Conservation (phyloP, 176 grass and related monocot species). For the Ananas comosus region DNA sequence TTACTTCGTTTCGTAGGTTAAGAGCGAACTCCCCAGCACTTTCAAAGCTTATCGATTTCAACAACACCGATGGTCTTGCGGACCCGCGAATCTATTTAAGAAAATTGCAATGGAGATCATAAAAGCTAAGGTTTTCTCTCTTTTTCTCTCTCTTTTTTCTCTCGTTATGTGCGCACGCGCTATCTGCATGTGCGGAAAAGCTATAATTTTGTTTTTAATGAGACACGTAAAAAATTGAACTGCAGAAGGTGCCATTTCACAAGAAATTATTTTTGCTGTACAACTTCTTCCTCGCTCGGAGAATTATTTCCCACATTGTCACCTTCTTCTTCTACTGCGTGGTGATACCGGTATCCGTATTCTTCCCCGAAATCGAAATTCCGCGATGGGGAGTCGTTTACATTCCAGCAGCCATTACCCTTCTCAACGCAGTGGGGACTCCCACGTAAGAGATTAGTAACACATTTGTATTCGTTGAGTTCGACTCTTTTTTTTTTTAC, state of each 20-base stretch:
- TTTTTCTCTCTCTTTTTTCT: not conserved
- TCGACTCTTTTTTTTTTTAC: too few species aligned
- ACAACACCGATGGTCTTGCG: constrained; percentile 48
- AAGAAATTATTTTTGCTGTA: constrained; percentile 44
- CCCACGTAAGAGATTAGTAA: constrained; percentile 11
- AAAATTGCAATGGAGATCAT: constrained; percentile 29
- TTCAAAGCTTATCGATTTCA: constrained; percentile 44
- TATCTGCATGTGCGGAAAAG: too few species aligned
- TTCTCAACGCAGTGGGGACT: constrained; percentile 28
- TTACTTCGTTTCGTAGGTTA: constrained; percentile 14
- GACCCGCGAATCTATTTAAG: constrained; percentile 31
- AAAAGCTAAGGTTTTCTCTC: constrained; percentile 17
- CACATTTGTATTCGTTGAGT: too few species aligned
- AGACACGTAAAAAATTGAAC: too few species aligned
- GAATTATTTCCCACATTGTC: constrained; percentile 27
- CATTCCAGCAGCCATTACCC: constrained; percentile 32
- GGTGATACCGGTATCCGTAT: constrained; percentile 37
- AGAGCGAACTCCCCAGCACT: constrained; percentile 45
- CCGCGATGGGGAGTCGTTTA: constrained; percentile 37
- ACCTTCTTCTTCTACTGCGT: constrained; percentile 46
- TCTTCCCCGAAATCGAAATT: constrained; percentile 31
- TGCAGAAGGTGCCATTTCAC: constrained; percentile 33
- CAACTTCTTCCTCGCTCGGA: constrained; percentile 33
- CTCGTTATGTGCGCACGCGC: not conserved
- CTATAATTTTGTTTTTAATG: not conserved